Conservation (phyloP, 2,329 filamentous ascomycete genomes). For the Alternaria gansuensis region DNA sequence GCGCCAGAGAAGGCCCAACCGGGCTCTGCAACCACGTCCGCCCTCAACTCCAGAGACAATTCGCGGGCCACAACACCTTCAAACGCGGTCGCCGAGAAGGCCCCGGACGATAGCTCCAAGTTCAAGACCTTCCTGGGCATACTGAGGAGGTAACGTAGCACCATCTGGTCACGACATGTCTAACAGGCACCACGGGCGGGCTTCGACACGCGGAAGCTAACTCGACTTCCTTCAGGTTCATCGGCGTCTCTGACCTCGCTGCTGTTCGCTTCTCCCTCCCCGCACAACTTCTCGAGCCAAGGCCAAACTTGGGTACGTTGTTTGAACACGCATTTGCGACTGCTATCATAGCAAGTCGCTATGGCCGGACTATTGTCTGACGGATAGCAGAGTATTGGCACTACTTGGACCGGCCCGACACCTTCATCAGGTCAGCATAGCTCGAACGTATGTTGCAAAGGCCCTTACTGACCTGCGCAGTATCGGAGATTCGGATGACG, state of each 20-base stretch:
- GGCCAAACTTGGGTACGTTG: conserved; percentile 80
- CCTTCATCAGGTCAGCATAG: conserved; percentile 71
- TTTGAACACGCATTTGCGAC: background rate
- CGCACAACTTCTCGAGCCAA: conserved; percentile 93
- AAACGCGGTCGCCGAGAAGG: conserved; percentile 60
- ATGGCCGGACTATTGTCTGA: conserved; percentile 32
- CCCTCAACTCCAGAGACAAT: conserved; percentile 45
- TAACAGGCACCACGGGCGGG: background rate
- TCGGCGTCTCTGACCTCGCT: conserved; percentile 94
- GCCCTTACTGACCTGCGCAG: conserved; percentile 57
- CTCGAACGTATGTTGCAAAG: background rate
- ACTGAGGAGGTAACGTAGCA: conserved; percentile 74
- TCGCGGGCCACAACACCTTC: conserved; percentile 50
- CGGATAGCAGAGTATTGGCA: conserved; percentile 86
- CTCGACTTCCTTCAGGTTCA: conserved; percentile 71
- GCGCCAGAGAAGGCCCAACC: conserved; percentile 39
- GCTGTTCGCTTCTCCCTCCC: conserved; percentile 95
- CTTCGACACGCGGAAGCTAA: conserved; percentile 19
- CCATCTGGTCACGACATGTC: background rate
- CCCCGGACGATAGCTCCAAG: conserved; percentile 83
- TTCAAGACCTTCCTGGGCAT: conserved; percentile 88
- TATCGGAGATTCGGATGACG: conserved; percentile 88
- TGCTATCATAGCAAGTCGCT: background rate
- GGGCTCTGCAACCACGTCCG: conserved; percentile 42
- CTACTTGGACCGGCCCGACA: conserved; percentile 93